Percentiles rank a stretch among this genome's conserved stretches.
Conservation (phyloP, 2,329 filamentous ascomycete species). For the Fusarium zealandicum region DNA sequence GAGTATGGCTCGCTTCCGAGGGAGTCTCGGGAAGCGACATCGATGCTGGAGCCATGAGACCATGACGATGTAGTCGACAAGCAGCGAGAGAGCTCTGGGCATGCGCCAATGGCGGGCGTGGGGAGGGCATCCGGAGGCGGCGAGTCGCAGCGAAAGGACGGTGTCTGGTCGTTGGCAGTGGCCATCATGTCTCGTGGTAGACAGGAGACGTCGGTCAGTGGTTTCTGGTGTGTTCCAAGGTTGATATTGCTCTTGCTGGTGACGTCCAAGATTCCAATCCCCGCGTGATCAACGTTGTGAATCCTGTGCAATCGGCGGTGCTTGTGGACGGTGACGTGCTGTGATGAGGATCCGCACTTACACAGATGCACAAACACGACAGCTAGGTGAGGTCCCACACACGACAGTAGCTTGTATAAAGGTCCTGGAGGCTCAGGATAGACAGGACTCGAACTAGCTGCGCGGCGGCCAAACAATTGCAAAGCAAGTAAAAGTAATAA, state of each 20-base stretch:
- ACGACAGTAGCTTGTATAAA: constrained; percentile 22
- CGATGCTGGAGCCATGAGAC: constrained; percentile 62
- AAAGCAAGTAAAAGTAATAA: constrained; percentile 2
- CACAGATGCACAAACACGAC: constrained; percentile 31
- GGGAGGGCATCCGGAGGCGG: constrained; percentile 71
- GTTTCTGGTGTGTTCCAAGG: constrained; percentile 1
- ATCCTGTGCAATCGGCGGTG: neutral
- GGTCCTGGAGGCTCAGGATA: neutral
- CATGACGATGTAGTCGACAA: constrained; percentile 69
- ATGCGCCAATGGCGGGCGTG: constrained; percentile 66
- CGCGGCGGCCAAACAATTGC: constrained; percentile 2
- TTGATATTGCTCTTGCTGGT: constrained; percentile 12
- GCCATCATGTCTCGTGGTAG: constrained; percentile 42
- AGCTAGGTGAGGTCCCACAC: constrained; percentile 26
- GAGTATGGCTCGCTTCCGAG: constrained; percentile 63
- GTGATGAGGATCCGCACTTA: constrained; percentile 36
- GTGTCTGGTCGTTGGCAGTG: constrained; percentile 44
- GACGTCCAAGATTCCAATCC: constrained; percentile 10
- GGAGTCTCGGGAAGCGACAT: constrained; percentile 60
- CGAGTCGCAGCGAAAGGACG: constrained; percentile 59
- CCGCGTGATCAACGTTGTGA: constrained; percentile 17
- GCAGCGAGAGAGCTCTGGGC: constrained; percentile 67
- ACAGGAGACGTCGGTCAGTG: neutral
- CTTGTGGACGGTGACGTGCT: constrained; percentile 26
- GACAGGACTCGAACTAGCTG: neutral